Evolutionary conservation across 768 basidiomycete species (phyloP).

Genomic region (Kwoniella mangroviensis): DNA sequence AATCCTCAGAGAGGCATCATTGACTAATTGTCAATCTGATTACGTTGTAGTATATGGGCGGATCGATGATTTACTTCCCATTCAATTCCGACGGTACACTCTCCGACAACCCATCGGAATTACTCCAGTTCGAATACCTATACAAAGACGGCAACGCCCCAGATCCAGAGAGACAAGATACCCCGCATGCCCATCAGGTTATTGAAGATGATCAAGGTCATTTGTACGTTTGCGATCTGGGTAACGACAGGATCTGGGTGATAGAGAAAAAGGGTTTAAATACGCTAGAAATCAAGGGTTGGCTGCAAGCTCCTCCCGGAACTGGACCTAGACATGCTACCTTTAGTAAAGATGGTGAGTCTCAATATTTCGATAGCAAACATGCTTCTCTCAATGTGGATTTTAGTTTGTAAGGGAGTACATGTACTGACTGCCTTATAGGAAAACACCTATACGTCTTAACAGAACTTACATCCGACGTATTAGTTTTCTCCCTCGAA

Average conservation of each 20-base stretch:
- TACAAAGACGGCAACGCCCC: constrained; percentile 64
- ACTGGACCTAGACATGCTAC: constrained; percentile 44
- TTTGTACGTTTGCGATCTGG: constrained; percentile 55
- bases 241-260: constrained; percentile 69
- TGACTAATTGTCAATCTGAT: too few species aligned
- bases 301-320: constrained; percentile 47
- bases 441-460: constrained; percentile 55
- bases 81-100: constrained; percentile 59
- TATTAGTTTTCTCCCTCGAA: constrained; percentile 46
- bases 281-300: constrained; percentile 63
- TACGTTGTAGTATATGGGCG: constrained; percentile 68
- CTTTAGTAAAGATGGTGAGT: constrained; percentile 23
- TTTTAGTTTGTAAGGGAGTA: too few species aligned
- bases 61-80: constrained; percentile 66
- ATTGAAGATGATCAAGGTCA: constrained; percentile 58
- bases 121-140: constrained; percentile 53
- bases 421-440: constrained; percentile 71
- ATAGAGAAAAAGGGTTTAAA: constrained; percentile 61
- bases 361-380: too few species aligned
- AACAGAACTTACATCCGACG: constrained; percentile 47
- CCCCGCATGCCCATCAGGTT: constrained; percentile 37
- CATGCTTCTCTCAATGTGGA: constrained; percentile 64
- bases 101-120: constrained; percentile 45
- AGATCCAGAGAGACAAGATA: constrained; percentile 59
- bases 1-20: neutral